phyloP scores from a whole-genome alignment of 805 yeast genomes.

The Limtongia smithiae region DNA sequence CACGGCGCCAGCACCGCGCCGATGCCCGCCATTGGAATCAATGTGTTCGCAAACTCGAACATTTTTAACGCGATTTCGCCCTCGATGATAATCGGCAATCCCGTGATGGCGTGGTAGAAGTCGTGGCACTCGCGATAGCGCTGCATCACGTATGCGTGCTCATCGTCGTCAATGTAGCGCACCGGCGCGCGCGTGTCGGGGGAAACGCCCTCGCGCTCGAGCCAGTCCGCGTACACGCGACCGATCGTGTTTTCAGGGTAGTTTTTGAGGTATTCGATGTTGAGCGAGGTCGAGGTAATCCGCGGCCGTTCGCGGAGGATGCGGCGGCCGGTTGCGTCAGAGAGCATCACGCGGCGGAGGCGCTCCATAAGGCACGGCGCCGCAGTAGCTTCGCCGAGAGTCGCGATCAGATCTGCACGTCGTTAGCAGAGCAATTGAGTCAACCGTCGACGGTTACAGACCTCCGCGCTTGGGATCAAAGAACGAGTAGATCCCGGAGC shows the following conservation, averaged over 20 bases:
- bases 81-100: constrained; percentile 84
- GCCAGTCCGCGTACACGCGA: constrained; percentile 72
- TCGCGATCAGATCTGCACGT: constrained; percentile 40
- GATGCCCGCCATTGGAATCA: constrained; percentile 91
- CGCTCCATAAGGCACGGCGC: constrained; percentile 59
- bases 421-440: no score
- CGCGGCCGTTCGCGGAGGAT: constrained; percentile 78
- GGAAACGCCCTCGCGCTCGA: constrained; percentile 79
- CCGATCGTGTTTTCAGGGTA: constrained; percentile 75
- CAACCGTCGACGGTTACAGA: no score
- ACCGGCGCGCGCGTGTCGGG: constrained; percentile 93
- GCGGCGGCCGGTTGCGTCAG: constrained; percentile 70
- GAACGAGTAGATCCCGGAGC: constrained; percentile 74
- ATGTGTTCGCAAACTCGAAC: constrained; percentile 86
- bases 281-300: constrained; percentile 67
- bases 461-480: constrained; percentile 42
- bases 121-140: constrained; percentile 96
- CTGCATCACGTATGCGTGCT: constrained; percentile 87
- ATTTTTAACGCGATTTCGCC: constrained; percentile 89
- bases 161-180: constrained; percentile 80
- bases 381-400: constrained; percentile 81
- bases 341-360: constrained; percentile 69
- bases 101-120: constrained; percentile 88
- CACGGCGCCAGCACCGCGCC: constrained; percentile 90
- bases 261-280: constrained; percentile 54